Evolutionary conservation across 2,329 filamentous ascomycete species (phyloP), one percentile per base, ranked within the genome.

Genomic region (Pyrenophora graminea): DNA sequence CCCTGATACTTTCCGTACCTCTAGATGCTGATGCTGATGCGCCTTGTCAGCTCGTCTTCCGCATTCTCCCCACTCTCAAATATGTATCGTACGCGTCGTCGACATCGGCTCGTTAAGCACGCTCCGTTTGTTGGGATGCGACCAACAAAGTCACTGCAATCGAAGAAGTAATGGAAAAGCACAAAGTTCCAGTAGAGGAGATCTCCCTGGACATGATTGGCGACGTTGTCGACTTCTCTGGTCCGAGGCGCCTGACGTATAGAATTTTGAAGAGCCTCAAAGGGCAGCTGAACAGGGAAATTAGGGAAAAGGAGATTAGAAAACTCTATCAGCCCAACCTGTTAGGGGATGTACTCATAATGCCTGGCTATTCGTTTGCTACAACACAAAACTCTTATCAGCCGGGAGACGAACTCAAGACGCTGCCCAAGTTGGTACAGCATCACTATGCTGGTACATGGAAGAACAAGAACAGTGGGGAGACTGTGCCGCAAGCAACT

Each of bases 221-320:
- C 9, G 67, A 69, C 10, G 60, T 68, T 12, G 62, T 68, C 6
- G 64, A 70, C 40, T 54, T 69, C 8, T 63, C 68, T 6, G 67
- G 65, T 1, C 66, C 69, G 1, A 60, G 56, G 37, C 55, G 62
- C 6, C 47, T 70, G 48, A 69, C 67, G 10, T 37, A 42, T 9
- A 53, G 61, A 39, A 50, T 71, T 21, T 39, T 64, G 4, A 62
- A 62, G 43, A 70, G 67, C 42, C 36, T 72, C 46, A 51, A 52
- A 12, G 25, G 37, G n/a, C 56, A 36, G 17, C 25, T 65, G 12
- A 53, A 60, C 6, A 37, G 40, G 9, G 51, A 27, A 2, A 39
- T 70, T 6, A 50, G 45, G 23, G 43, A 56, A 31, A 44, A 41
- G 10, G 58, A 65, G 32, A 59, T 66, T 15, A 50, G 59, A 30